Conservation (phyloP, 495 filamentous ascomycete genomes). For the Glarea lozoyensis region DNA sequence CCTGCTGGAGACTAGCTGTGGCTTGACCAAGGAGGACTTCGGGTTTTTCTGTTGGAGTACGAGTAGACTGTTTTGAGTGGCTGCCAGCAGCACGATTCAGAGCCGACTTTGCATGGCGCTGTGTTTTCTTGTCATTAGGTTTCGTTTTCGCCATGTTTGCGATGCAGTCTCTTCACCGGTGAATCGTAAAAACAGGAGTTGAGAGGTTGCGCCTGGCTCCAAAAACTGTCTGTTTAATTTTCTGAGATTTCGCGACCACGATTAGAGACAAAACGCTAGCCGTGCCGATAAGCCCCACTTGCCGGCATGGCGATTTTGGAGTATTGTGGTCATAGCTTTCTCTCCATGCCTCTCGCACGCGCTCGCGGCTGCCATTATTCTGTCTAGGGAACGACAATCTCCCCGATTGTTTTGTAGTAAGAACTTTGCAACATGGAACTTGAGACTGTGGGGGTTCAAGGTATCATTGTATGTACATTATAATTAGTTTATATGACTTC, state of each 20-base stretch:
- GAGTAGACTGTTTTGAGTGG: constrained; percentile 19
- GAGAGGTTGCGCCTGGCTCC: neutral
- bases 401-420: too few relatives aligned
- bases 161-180: neutral
- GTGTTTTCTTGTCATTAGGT: constrained; percentile 22
- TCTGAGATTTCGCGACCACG: neutral
- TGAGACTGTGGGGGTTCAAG: too few relatives aligned
- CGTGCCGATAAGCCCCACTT: constrained; percentile 1
- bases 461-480: too few relatives aligned
- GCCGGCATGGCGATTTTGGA: too few relatives aligned
- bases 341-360: too few relatives aligned
- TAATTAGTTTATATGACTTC: too few relatives aligned
- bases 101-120: constrained; percentile 28
- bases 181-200: neutral
- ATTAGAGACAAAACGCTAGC: constrained; percentile 5
- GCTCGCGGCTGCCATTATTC: too few relatives aligned
- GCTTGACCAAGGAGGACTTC: constrained; percentile 56
- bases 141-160: constrained; percentile 22
- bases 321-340: too few relatives aligned
- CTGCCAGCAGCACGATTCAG: constrained; percentile 15
- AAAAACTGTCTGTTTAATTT: neutral
- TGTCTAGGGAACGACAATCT: too few relatives aligned
- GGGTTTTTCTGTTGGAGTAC: constrained; percentile 31
- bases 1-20: constrained; percentile 58
- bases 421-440: too few relatives aligned